A percentile compares a stretch with the other conserved stretches of the same genome.
Evolutionary conservation across 257 asterid genomes (phyloP).

Genomic region (Nicotiana tomentosiformis): DNA sequence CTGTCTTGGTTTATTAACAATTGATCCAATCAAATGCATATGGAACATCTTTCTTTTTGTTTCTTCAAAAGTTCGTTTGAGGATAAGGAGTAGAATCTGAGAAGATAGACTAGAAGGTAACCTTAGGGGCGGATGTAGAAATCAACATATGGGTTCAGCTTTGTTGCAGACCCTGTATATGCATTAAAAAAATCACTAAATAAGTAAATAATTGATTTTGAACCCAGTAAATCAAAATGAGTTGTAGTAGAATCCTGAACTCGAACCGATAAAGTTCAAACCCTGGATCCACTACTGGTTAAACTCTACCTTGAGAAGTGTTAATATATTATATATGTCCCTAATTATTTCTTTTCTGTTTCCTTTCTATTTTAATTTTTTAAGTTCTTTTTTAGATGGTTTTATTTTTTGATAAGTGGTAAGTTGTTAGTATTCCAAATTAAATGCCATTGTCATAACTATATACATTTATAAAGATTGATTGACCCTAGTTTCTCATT

Average conservation of each 20-base stretch:
- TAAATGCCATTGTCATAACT: background rate
- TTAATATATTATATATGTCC: background rate
- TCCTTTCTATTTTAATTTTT: background rate
- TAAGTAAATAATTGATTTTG: too few relatives aligned
- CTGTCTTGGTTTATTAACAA: background rate
- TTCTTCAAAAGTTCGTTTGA: too few relatives aligned
- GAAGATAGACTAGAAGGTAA: background rate
- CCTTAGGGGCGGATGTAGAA: too few relatives aligned
- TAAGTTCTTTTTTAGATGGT: background rate
- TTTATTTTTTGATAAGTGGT: background rate
- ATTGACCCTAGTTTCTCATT: background rate
- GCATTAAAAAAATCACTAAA: too few relatives aligned
- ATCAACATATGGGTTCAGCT: too few relatives aligned
- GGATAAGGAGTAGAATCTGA: background rate
- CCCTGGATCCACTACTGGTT: too few relatives aligned
- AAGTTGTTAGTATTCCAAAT: background rate
- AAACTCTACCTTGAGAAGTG: background rate
- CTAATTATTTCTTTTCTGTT: background rate
- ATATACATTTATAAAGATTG: background rate
- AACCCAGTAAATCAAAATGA: too few relatives aligned
- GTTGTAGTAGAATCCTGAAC: too few relatives aligned
- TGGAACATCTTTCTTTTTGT: background rate
- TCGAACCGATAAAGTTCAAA: too few relatives aligned
- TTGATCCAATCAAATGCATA: background rate
- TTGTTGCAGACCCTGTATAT: too few relatives aligned